Evolutionary conservation across 352 stramenopile genomes (phyloP), one percentile per base, ranked within the genome.

Genomic region (Plasmopara viticola): DNA sequence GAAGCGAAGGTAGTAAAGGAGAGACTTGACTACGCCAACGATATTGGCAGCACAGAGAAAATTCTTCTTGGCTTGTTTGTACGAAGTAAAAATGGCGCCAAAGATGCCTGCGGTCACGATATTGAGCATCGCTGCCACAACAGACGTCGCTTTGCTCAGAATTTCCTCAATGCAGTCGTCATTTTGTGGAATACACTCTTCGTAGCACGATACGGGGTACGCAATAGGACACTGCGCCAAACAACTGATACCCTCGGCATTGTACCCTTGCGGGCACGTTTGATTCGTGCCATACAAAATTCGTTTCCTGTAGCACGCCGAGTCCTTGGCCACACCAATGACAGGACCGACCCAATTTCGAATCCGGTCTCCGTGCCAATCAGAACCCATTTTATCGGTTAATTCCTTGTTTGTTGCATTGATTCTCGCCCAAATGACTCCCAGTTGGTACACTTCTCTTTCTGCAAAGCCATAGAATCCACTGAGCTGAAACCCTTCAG

Each of bases 141-240:
- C 69, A 14, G 61, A 56, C 1, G 38, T 52, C 20, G 70, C 41
- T 44, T 83, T 80, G 12, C 40, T 51, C 8, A 81, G 25, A 30
- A 86, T 25, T 20, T 67, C 62, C 1, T 41, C 49, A 7, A n/a
- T 6, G 29, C 62, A 70, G 34, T 70, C 46, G 40, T 70, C 62
- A 50, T 80, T 86, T 44, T 83, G 70, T 2, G 68, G 75, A 38
- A 86, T 59, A 35, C 76, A 87, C 52, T 87, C 71, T 56, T 70
- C 66, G 37, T 56, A 72, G 34, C 76, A 87, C 18, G 70, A 56
- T 6, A 86, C 75, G 0, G 75, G 75, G 50, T 86, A 86, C 40
- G 79, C 62, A 20, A 86, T 44, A 5, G 74, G 74, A 54, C 74
- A 86, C 45, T 81, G 57, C 25, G 65, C 58, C 6, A 67, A 40